A percentile compares a stretch with the other conserved stretches of the same genome.
Evolutionary conservation across 129 eudicot species (phyloP).

Genomic region (Tagetes patula): DNA sequence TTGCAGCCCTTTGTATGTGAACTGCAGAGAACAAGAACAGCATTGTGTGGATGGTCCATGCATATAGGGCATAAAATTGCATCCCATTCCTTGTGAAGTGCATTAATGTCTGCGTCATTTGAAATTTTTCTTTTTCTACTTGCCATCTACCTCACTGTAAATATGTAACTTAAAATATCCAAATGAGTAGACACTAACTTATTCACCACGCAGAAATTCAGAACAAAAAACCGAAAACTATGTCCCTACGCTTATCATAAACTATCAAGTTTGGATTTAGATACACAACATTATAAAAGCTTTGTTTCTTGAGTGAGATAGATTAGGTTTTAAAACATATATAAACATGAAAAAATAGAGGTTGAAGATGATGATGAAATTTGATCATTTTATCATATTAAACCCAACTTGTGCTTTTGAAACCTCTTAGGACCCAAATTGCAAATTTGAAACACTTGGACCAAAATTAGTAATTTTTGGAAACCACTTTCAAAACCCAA

Average conservation of each 20-base stretch:
- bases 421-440: background rate
- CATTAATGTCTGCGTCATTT: conserved; percentile 54
- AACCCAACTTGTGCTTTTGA: background rate
- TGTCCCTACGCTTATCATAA: background rate
- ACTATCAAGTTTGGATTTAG: background rate
- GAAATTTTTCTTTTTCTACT: conserved; percentile 79
- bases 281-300: background rate
- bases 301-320: background rate
- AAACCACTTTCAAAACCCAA: too few species aligned
- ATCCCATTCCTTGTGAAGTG: conserved; percentile 85
- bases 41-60: conserved; percentile 99
- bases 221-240: conserved; percentile 9
- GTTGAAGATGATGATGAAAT: background rate
- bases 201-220: conserved; percentile 12
- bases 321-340: too few species aligned
- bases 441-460: background rate
- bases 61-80: conserved; percentile 90
- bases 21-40: conserved; percentile 82
- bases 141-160: conserved; percentile 76
- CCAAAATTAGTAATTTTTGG: background rate
- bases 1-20: conserved; percentile 86
- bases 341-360: background rate
- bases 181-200: conserved; percentile 39
- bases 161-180: conserved; percentile 47
- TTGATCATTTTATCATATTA: background rate